Evolutionary conservation across 139 green algal species (phyloP).

Genomic region (Haematococcus lacustris): DNA sequence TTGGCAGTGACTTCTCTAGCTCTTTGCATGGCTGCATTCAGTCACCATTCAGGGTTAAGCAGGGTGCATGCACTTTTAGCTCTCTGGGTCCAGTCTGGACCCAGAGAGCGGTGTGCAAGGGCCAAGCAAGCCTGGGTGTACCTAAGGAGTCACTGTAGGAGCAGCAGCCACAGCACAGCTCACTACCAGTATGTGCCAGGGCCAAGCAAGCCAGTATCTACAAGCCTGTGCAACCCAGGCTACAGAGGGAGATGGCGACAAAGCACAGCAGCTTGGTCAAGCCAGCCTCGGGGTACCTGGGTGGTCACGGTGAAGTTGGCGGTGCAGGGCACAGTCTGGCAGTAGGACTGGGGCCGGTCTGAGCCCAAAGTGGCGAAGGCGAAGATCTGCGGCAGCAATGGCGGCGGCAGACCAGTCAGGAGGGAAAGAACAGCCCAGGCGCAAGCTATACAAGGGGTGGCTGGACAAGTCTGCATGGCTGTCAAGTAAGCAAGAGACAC

Average conservation of each 20-base stretch:
- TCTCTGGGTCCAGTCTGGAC: not conserved
- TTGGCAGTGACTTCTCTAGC: not conserved
- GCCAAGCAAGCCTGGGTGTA: too few species aligned
- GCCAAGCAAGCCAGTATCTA: too few species aligned
- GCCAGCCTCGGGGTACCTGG: not conserved
- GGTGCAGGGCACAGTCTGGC: constrained; percentile 9
- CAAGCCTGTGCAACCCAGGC: too few species aligned
- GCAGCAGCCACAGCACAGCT: not conserved
- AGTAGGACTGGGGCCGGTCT: constrained; percentile 7
- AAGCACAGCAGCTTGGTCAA: not conserved
- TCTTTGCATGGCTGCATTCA: not conserved
- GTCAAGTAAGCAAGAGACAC: too few species aligned
- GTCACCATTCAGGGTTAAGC: not conserved
- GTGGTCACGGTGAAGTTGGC: not conserved
- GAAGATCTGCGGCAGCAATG: not conserved
- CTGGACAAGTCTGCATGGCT: too few species aligned
- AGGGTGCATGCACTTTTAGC: not conserved
- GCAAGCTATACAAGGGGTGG: too few species aligned
- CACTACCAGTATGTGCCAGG: too few species aligned
- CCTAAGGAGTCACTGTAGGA: too few species aligned
- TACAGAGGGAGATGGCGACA: not conserved
- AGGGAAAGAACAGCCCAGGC: too few species aligned
- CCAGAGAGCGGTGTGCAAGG: not conserved
- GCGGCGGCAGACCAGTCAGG: too few species aligned
- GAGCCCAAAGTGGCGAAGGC: not conserved